Evolutionary conservation across 768 basidiomycete species (phyloP).

Genomic region (Pleurotus platypus): DNA sequence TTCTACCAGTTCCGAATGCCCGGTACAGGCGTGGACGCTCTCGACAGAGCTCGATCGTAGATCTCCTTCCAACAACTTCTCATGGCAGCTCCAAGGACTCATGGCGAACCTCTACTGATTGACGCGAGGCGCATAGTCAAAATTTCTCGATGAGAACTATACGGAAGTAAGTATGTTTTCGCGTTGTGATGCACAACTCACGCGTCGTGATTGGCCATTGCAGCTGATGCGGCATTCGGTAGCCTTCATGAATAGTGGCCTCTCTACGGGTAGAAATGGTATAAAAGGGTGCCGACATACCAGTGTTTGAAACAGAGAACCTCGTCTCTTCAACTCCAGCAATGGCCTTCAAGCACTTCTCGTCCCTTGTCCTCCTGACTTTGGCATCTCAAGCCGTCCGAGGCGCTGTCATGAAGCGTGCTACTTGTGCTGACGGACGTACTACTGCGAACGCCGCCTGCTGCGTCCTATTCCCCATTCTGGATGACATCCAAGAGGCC

Average conservation of each 20-base stretch:
- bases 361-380: not conserved
- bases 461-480: conserved; percentile 19
- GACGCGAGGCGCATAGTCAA: not conserved
- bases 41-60: not conserved
- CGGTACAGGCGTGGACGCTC: not conserved
- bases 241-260: not conserved
- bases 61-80: not conserved
- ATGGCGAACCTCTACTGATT: not conserved
- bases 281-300: not conserved
- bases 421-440: conserved; percentile 13
- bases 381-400: not conserved
- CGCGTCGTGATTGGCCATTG: not conserved
- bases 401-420: conserved; percentile 10
- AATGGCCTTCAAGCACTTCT: conserved; percentile 8
- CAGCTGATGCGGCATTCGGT: not conserved
- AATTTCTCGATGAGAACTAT: not conserved
- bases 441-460: conserved; percentile 10
- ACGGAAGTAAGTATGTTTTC: not conserved
- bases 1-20: not conserved
- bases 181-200: not conserved
- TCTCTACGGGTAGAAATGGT: not conserved
- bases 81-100: not conserved
- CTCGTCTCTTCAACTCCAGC: not conserved
- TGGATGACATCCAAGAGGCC: conserved; percentile 18
- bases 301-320: not conserved